Percentiles rank a stretch among this genome's conserved stretches.
These are phyloP conservation scores for Bipolaris zeicola DNA, from an alignment of 2,329 filamentous ascomycete species.

Conservation along the genomic window DNA sequence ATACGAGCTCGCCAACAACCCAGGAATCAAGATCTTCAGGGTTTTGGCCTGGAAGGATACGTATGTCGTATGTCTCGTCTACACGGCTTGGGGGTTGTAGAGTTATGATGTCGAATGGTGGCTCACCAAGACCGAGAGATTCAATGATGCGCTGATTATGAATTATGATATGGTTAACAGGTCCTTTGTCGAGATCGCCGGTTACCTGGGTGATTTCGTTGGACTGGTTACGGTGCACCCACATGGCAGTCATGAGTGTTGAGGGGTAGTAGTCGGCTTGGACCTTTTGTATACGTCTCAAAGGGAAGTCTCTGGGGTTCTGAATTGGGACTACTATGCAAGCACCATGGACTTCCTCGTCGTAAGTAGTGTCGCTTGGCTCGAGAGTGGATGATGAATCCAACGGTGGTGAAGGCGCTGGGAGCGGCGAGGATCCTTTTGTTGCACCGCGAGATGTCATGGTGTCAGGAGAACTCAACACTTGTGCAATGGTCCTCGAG, in stretches of 20 bases:
- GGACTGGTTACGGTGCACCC: slow-evolving; percentile 4
- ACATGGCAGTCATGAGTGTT: slow-evolving; percentile 15
- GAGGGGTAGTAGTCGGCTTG: slow-evolving; percentile 19
- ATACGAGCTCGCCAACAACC: slow-evolving; percentile 19
- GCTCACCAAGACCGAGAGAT: slow-evolving; percentile 15
- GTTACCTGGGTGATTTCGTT: slow-evolving; percentile 16
- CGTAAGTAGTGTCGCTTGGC: background rate
- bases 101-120: background rate
- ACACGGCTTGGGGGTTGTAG: slow-evolving; percentile 1
- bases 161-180: slow-evolving; percentile 23
- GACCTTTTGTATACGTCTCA: slow-evolving; percentile 17
- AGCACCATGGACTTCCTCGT: background rate
- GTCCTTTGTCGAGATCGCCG: slow-evolving; percentile 20
- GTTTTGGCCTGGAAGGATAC: slow-evolving; percentile 3
- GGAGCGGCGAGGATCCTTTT: background rate
- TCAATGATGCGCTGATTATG: slow-evolving; percentile 15
- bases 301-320: slow-evolving; percentile 20
- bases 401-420: background rate
- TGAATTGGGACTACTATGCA: slow-evolving; percentile 12
- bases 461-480: background rate
- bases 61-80: slow-evolving; percentile 19
- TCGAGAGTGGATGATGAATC: background rate
- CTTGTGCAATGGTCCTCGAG: background rate
- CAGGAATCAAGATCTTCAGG: slow-evolving; percentile 2
- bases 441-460: background rate